Evolutionary conservation across 2,329 filamentous ascomycete genomes (phyloP).

Genomic region (Xylaria arbuscula): DNA sequence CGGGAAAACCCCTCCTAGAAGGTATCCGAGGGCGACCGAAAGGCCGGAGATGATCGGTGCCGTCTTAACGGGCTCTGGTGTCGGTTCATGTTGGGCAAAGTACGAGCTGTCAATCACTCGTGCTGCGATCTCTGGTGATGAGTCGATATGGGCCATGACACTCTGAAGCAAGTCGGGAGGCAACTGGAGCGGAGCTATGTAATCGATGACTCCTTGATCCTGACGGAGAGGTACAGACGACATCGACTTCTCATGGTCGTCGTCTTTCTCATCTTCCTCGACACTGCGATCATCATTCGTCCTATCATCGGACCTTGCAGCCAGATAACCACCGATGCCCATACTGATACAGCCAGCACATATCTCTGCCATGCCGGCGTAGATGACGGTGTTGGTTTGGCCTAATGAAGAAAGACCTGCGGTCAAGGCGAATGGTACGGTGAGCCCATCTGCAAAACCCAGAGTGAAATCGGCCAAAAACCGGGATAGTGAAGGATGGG

Average conservation of each 20-base stretch:
- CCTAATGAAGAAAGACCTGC: slow-evolving; percentile 76
- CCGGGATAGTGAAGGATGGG: slow-evolving; percentile 34
- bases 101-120: slow-evolving; percentile 17
- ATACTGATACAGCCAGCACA: slow-evolving; percentile 81
- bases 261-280: slow-evolving; percentile 12
- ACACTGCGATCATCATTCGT: neutral
- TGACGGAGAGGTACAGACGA: neutral
- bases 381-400: slow-evolving; percentile 74
- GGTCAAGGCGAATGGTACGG: slow-evolving; percentile 82
- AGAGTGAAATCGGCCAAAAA: slow-evolving; percentile 75
- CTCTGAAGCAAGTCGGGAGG: slow-evolving; percentile 42
- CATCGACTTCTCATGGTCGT: slow-evolving; percentile 53
- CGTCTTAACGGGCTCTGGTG: slow-evolving; percentile 46
- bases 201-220: slow-evolving; percentile 34
- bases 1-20: slow-evolving; percentile 76
- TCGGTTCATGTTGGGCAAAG: slow-evolving; percentile 51
- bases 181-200: slow-evolving; percentile 45
- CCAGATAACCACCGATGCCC: slow-evolving; percentile 80
- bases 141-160: slow-evolving; percentile 43
- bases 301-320: slow-evolving; percentile 55
- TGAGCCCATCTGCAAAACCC: slow-evolving; percentile 81
- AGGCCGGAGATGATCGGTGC: slow-evolving; percentile 67
- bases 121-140: slow-evolving; percentile 30
- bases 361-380: slow-evolving; percentile 79
- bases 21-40: slow-evolving; percentile 76